A percentile compares a stretch with the other conserved stretches of the same genome.
These are phyloP conservation scores for Protomyces arabidopsidicola DNA, from an alignment of 1,139 yeast species.

Conservation along the genomic window DNA sequence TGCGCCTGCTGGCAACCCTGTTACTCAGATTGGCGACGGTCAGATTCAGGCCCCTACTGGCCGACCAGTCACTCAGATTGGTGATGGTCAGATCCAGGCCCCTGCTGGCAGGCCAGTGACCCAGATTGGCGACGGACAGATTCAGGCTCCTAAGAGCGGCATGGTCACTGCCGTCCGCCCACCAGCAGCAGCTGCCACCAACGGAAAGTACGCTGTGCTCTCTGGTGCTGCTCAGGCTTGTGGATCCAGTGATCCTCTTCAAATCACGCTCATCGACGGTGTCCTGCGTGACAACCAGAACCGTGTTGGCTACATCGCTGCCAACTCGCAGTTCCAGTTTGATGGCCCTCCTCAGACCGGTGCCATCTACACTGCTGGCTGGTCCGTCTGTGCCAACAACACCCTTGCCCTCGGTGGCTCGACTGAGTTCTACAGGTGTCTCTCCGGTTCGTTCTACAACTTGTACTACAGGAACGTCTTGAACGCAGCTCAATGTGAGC, in stretches of 20 bases:
- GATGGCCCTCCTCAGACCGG: constrained; percentile 92
- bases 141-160: constrained; percentile 35
- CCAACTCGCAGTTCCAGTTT: constrained; percentile 82
- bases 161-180: constrained; percentile 40
- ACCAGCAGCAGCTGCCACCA: constrained; percentile 35
- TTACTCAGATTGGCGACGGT: constrained; percentile 42
- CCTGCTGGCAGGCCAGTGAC: constrained; percentile 41
- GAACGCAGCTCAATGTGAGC: constrained; percentile 60
- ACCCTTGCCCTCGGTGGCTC: constrained; percentile 64
- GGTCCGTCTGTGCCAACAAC: constrained; percentile 61
- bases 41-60: constrained; percentile 42
- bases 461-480: constrained; percentile 56
- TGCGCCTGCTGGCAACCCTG: constrained; percentile 37
- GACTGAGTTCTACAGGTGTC: constrained; percentile 69
- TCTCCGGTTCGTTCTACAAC: constrained; percentile 76
- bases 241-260: constrained; percentile 14
- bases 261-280: constrained; percentile 50
- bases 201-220: constrained; percentile 20
- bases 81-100: constrained; percentile 50
- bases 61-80: constrained; percentile 44
- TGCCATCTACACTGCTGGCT: constrained; percentile 78
- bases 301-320: constrained; percentile 76
- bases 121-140: constrained; percentile 42
- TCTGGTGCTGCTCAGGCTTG: constrained; percentile 25
- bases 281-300: constrained; percentile 58